Conservation (phyloP, 1,284 basidiomycete species). For the Melampsora larici-populina region DNA sequence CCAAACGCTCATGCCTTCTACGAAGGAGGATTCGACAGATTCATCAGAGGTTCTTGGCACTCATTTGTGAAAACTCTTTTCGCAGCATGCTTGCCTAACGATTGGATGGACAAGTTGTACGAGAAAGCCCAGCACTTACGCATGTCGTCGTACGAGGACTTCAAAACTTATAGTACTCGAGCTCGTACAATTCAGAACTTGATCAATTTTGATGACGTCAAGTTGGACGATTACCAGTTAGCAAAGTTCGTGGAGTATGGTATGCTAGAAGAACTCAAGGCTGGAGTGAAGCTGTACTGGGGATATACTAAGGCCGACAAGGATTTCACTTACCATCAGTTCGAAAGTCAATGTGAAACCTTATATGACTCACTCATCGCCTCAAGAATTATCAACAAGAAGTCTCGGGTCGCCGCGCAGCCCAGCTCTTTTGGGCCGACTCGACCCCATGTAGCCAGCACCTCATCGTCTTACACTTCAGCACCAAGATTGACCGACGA, state of each 20-base stretch:
- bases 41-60: not conserved
- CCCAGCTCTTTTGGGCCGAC: no score
- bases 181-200: constrained; percentile 4
- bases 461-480: no score
- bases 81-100: not conserved
- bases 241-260: not conserved
- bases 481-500: no score
- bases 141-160: not conserved
- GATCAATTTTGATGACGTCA: constrained; percentile 6
- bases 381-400: no score
- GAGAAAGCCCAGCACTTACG: not conserved
- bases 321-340: no score
- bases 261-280: not conserved
- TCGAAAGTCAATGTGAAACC: no score
- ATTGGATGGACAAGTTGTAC: not conserved
- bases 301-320: no score
- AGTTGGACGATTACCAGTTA: not conserved
- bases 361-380: no score
- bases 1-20: constrained; percentile 13
- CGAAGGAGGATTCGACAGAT: not conserved
- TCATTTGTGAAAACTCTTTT: not conserved
- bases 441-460: no score
- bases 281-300: no score
- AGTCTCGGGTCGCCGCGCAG: no score
- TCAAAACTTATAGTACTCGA: constrained; percentile 1